Evolutionary conservation across 2,329 filamentous ascomycete genomes (phyloP), one percentile per base, ranked within the genome.

Genomic region (Alternaria triticina): DNA sequence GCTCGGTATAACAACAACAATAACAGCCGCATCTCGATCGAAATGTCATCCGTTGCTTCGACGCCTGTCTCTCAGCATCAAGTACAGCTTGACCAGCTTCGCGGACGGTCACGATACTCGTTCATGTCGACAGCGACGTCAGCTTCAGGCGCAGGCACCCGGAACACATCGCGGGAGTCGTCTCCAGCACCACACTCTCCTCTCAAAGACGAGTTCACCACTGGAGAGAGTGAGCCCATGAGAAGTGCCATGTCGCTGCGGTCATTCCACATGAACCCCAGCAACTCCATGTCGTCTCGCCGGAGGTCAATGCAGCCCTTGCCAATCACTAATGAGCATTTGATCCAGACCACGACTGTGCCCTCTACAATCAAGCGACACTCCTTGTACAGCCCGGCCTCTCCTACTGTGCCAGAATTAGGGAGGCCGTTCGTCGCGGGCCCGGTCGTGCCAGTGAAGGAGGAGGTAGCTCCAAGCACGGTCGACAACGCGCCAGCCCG

Each of bases 261-360:
- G 46, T 80, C 79, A 40, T 78, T 79, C 62, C 75, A 80, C 52
- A 80, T 79, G 72, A 79, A 75, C 50, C 78, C 78, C 9, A 76
- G 62, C 54, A 74, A 68, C 30, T 59, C 68, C 27, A 70, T 66
- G 33, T 67, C 73, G 15, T 76, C 69, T 59, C 74, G 78, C 17
- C 72, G 79, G 43, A 72, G 79, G 66, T 81, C 79, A 30, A 79
- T 80, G 74, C 78, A 80, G 43, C 76, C 76, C 43, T 65, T 80
- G 15, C 78, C 78, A 3, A 70, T 76, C 51, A 80, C 77, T 12
- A 72, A 77, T 63, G 77, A 79, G 59, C 67, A 79, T 57, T 69
- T 63, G 30, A 68, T 67, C n/a, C 61, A 73, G 61, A 68, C 74
- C 40, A 66, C 67, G 22, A 57, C 61, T 8, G 59, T 59, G 4